Evolutionary conservation across 2,329 filamentous ascomycete genomes (phyloP).

Genomic region (Ophiostoma montium): DNA sequence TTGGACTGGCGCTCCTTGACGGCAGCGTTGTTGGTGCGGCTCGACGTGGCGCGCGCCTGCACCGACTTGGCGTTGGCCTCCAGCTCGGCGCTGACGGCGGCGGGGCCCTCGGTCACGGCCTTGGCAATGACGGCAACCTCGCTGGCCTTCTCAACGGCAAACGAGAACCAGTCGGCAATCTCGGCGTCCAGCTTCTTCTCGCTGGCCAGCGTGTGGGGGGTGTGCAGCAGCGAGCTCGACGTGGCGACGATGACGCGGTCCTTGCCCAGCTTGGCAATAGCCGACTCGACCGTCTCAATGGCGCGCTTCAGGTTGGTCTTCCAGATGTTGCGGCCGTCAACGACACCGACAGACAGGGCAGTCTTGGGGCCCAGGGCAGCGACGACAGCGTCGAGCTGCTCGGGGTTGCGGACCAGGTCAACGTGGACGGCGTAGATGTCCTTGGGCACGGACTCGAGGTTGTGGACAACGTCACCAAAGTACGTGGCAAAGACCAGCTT

Average conservation of each 20-base stretch:
- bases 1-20: slow-evolving; percentile 94
- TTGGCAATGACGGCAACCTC: slow-evolving; percentile 92
- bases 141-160: slow-evolving; percentile 83
- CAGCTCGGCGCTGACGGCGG: slow-evolving; percentile 71
- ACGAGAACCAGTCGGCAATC: slow-evolving; percentile 96
- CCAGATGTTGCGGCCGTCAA: slow-evolving; percentile 99
- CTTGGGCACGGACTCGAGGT: slow-evolving; percentile 77
- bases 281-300: slow-evolving; percentile 79
- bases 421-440: slow-evolving; percentile 77
- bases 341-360: slow-evolving; percentile 85
- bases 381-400: slow-evolving; percentile 83
- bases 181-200: slow-evolving; percentile 97
- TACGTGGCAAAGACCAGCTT: slow-evolving; percentile 89
- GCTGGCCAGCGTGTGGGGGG: slow-evolving; percentile 90
- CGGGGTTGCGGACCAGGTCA: slow-evolving; percentile 94
- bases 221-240: slow-evolving; percentile 95
- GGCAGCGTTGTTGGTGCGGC: slow-evolving; percentile 89
- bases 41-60: slow-evolving; percentile 79
- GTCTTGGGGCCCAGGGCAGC: slow-evolving; percentile 77
- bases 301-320: slow-evolving; percentile 98
- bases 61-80: slow-evolving; percentile 95
- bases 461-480: slow-evolving; percentile 99
- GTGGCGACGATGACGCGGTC: slow-evolving; percentile 94
- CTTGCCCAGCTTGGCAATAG: slow-evolving; percentile 89
- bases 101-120: slow-evolving; percentile 86